Base-by-base conservation (phyloP, 441 rosid genomes). In the Adansonia rubrostipa region DNA sequence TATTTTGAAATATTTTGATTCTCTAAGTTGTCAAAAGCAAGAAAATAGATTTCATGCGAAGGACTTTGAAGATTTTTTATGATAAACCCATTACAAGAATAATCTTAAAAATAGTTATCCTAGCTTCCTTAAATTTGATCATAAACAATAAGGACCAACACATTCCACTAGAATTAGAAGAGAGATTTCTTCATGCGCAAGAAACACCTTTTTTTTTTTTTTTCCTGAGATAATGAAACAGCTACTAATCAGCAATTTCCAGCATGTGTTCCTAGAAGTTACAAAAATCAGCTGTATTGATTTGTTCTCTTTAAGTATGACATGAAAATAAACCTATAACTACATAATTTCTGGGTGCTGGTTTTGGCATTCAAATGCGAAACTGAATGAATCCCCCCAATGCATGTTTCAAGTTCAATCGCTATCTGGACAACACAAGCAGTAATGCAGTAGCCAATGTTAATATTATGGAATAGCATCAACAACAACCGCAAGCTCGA, bases 341-440 rank as follows among this genome's bases (percentile, higher is more conserved):
- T 62, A 33, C 40, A 57, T 6, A 56, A 48, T 58, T 22, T 50
- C 54, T 47, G 24, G 56, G 56, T 63, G 75, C 80, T 70, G 50
- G 56, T 66, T 60, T 45, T 15, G 28, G 45, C 77, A 48, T 73
- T 36, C 40, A 71, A 33, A 57, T 54, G 10, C 11, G 20, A 20
- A 10, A 50, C 62, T 48, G 40, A 10, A 45, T 62, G 69, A 62
- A 62, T 15, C 67, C 48, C 24, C 45, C 53, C 78, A 66, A 36
- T 36, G 40, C 40, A 36, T 36, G 40, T 36, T 36, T 36, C 50
- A 10, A 66, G 57, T 50, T 73, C 57, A 79, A 61, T 56, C 80
- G 85, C 67, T 81, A 77, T 84, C 83, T 85, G 45, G 79, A 82
- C 67, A 85, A 76, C 53, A 88, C 78, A 81, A 89, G 83, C 77